Percentiles rank a stretch among this genome's conserved stretches.
Evolutionary conservation across 257 asterid species (phyloP).

Genomic region (Sherardia arvensis): DNA sequence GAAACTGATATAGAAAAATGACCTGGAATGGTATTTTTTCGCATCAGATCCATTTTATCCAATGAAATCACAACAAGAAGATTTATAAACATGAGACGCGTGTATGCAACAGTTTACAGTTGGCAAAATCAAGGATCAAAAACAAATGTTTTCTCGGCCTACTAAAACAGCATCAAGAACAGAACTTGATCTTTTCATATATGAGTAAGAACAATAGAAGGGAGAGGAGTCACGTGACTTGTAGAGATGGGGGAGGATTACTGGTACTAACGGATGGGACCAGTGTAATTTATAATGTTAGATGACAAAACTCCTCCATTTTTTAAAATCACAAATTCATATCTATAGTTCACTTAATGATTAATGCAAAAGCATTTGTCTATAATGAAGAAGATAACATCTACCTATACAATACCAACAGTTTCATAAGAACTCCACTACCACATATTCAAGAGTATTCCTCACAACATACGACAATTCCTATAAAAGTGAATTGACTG

Average conservation of each 20-base stretch:
- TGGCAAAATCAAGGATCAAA: neutral
- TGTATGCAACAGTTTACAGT: neutral
- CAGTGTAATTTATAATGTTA: neutral
- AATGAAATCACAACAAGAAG: neutral
- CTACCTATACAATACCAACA: neutral
- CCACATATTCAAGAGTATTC: neutral
- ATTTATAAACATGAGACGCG: neutral
- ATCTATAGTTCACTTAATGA: neutral
- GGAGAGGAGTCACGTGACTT: neutral
- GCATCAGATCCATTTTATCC: neutral
- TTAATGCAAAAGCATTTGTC: neutral
- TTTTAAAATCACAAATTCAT: neutral
- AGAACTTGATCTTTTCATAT: no score
- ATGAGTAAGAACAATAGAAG: neutral
- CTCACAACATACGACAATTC: no score
- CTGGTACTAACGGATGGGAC: neutral
- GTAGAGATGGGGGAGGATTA: neutral
- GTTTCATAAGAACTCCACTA: neutral
- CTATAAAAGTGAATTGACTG: neutral
- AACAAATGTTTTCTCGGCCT: neutral
- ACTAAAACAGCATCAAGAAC: neutral
- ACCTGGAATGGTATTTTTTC: neutral
- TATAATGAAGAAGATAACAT: neutral
- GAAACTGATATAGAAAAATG: neutral
- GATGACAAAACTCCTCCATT: neutral